Conservation (phyloP, 768 basidiomycete genomes). For the Rhodotorula taiwanensis region DNA sequence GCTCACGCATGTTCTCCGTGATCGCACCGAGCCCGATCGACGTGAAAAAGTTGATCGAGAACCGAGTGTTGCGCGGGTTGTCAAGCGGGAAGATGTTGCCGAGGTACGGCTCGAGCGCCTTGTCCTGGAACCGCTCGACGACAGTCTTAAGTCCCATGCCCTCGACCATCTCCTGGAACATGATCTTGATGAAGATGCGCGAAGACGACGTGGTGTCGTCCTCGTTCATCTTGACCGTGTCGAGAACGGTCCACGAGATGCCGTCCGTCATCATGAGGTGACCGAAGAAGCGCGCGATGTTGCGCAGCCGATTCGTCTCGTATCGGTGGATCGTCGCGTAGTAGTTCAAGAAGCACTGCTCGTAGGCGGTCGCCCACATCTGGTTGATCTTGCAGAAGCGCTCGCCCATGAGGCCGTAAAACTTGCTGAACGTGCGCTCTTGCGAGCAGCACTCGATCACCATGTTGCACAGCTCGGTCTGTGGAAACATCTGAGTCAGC, state of each 20-base stretch:
- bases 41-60: constrained; percentile 68
- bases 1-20: constrained; percentile 95
- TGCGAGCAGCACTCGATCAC: constrained; percentile 99
- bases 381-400: constrained; percentile 94
- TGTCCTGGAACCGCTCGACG: constrained; percentile 83
- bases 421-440: constrained; percentile 94
- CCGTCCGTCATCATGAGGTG: constrained; percentile 80
- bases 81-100: constrained; percentile 89
- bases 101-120: constrained; percentile 66
- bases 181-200: constrained; percentile 94
- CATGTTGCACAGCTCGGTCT: constrained; percentile 98
- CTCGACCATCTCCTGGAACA: constrained; percentile 93
- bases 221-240: constrained; percentile 85
- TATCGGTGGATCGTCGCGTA: constrained; percentile 97
- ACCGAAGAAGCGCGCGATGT: constrained; percentile 94
- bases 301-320: constrained; percentile 94
- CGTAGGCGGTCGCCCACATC: constrained; percentile 83
- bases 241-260: constrained; percentile 79
- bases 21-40: constrained; percentile 81
- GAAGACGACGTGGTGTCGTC: constrained; percentile 93
- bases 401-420: constrained; percentile 93
- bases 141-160: constrained; percentile 79
- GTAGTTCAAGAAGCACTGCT: constrained; percentile 78
- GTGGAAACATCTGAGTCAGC: background rate
- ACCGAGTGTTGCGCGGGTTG: constrained; percentile 88